Conservation (phyloP, 257 asterid genomes). For the Buddleja alternifolia region DNA sequence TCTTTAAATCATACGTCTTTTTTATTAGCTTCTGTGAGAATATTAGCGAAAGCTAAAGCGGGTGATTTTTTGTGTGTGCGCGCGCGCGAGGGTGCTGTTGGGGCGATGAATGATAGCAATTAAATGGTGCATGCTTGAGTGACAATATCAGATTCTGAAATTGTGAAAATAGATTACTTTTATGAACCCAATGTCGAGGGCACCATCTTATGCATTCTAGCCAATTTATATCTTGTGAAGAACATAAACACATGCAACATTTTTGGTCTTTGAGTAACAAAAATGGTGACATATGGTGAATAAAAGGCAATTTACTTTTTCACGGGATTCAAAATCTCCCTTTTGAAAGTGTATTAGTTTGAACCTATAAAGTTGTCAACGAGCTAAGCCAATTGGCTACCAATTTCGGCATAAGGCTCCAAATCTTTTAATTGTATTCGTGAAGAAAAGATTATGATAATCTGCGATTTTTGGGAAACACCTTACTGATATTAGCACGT, state of each 20-base stretch:
- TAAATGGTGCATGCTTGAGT: not conserved
- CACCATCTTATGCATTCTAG: not conserved
- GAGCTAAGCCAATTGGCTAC: too few species aligned
- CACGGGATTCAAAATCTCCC: not conserved
- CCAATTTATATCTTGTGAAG: not conserved
- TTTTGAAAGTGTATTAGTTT: too few species aligned
- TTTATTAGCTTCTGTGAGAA: not conserved
- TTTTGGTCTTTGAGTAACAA: slow-evolving; percentile 2
- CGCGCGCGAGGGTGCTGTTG: not conserved
- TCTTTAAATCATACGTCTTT: not conserved
- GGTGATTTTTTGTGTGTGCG: not conserved
- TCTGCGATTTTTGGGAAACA: too few species aligned
- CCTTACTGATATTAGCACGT: too few species aligned
- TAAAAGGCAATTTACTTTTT: not conserved
- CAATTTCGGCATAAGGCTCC: not conserved
- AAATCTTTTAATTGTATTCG: too few species aligned
- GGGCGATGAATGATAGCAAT: not conserved
- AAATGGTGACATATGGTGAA: not conserved
- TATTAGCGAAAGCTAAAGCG: not conserved
- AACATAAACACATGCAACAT: not conserved
- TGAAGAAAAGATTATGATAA: too few species aligned
- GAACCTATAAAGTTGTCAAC: too few species aligned
- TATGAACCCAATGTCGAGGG: too few species aligned
- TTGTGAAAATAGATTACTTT: slow-evolving; percentile 1
- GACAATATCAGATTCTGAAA: not conserved